A percentile compares a stretch with the other conserved stretches of the same genome.
These are phyloP conservation scores for Schizosaccharomyces versatilis DNA, from an alignment of 1,139 yeast genomes.

Conservation along the genomic window DNA sequence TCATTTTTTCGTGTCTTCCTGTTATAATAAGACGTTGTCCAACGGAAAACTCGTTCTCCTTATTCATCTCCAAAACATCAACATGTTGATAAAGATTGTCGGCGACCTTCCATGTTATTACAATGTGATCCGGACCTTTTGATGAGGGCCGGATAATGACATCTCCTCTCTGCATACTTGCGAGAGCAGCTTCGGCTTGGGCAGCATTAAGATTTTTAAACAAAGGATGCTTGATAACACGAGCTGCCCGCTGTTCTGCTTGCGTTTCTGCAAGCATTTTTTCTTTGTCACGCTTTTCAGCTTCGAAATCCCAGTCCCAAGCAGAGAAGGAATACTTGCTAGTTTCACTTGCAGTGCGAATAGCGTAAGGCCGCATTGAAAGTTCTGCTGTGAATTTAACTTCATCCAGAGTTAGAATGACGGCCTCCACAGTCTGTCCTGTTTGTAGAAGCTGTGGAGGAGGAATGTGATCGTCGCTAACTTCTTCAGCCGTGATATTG, in stretches of 20 bases:
- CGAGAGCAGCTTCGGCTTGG: constrained; percentile 85
- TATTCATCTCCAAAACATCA: constrained; percentile 56
- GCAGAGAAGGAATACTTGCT: constrained; percentile 4
- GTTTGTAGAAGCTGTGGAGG: constrained; percentile 28
- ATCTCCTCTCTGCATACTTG: constrained; percentile 76
- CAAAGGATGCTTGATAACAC: constrained; percentile 79
- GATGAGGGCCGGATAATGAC: constrained; percentile 89
- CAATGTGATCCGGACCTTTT: constrained; percentile 64
- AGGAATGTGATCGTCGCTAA: constrained; percentile 31
- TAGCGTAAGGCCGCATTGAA: constrained; percentile 44
- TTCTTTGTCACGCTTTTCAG: constrained; percentile 46
- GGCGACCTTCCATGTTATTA: constrained; percentile 91
- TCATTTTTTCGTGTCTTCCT: constrained; percentile 24
- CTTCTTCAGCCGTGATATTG: constrained; percentile 39
- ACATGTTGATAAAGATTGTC: constrained; percentile 79
- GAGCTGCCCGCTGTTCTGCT: constrained; percentile 33
- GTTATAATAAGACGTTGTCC: constrained; percentile 41
- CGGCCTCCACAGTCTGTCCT: constrained; percentile 78
- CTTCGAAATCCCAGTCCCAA: constrained; percentile 56
- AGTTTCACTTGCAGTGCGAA: constrained; percentile 30
- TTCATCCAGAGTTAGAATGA: constrained; percentile 46
- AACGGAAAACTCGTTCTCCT: constrained; percentile 37
- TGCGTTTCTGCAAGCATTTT: constrained; percentile 30
- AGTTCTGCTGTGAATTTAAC: constrained; percentile 52
- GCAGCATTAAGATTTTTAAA: constrained; percentile 61